Evolutionary conservation across 2,329 filamentous ascomycete species (phyloP).

Genomic region (Taxawa tesnikishii): DNA sequence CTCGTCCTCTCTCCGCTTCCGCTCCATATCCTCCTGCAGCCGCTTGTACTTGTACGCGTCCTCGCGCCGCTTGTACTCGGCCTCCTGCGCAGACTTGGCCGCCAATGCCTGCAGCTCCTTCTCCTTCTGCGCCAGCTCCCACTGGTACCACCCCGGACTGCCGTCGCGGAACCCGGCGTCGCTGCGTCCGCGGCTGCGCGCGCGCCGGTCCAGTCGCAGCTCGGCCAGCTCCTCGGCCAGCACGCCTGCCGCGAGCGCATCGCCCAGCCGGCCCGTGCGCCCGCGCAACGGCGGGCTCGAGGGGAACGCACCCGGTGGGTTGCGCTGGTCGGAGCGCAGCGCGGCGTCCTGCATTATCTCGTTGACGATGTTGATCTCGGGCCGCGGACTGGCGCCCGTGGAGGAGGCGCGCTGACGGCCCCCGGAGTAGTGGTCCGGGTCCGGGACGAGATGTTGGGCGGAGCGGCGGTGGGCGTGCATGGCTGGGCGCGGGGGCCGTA

Average conservation of each 20-base stretch:
- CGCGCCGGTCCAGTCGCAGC: not conserved
- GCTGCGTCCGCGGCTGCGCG: slow-evolving; percentile 3
- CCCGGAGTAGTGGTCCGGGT: slow-evolving; percentile 10
- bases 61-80: too few species aligned
- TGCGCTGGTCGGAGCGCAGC: slow-evolving; percentile 10
- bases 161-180: slow-evolving; percentile 1
- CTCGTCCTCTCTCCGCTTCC: slow-evolving; percentile 12
- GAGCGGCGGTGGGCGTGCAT: slow-evolving; percentile 10
- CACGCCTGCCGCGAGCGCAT: not conserved
- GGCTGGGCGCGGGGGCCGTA: slow-evolving; percentile 2
- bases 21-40: slow-evolving; percentile 21
- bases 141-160: not conserved
- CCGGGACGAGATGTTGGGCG: slow-evolving; percentile 13
- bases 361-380: slow-evolving; percentile 35
- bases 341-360: slow-evolving; percentile 21
- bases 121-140: not conserved
- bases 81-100: slow-evolving; percentile 16
- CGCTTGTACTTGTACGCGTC: too few species aligned
- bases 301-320: slow-evolving; percentile 13
- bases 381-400: slow-evolving; percentile 28
- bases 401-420: slow-evolving; percentile 31
- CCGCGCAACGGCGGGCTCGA: not conserved
- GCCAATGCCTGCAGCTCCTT: slow-evolving; percentile 15
- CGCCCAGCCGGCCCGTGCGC: not conserved
- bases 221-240: slow-evolving; percentile 1